phyloP scores from a whole-genome alignment of 768 basidiomycete species.

The Termitomyces bulborhizus region DNA sequence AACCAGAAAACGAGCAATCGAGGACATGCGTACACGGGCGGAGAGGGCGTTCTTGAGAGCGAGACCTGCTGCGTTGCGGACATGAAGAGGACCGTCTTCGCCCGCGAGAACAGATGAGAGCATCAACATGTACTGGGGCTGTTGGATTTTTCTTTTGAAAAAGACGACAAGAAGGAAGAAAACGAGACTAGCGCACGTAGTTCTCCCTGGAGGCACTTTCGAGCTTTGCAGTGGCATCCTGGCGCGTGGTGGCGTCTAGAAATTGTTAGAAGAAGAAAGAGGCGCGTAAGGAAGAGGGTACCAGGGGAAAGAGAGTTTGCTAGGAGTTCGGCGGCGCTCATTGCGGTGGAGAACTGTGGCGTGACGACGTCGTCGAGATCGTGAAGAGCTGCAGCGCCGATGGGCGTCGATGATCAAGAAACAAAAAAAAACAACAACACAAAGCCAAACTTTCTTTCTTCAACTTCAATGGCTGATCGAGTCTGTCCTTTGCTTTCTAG shows the following conservation, averaged over 20 bases:
- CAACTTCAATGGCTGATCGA: constrained; percentile 48
- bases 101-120: constrained; percentile 81
- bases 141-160: constrained; percentile 15
- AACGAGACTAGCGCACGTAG: constrained; percentile 58
- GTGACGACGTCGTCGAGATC: constrained; percentile 9
- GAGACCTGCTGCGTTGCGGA: constrained; percentile 93
- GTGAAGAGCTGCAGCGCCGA: constrained; percentile 5
- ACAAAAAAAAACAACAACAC: constrained; percentile 10
- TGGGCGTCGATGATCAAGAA: neutral
- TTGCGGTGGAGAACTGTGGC: constrained; percentile 31
- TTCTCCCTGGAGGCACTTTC: constrained; percentile 82
- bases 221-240: constrained; percentile 86
- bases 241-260: constrained; percentile 83
- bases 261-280: constrained; percentile 16
- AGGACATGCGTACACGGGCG: constrained; percentile 62
- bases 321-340: constrained; percentile 90
- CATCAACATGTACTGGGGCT: constrained; percentile 93
- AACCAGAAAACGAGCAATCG: constrained; percentile 2
- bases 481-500: constrained; percentile 30
- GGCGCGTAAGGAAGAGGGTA: constrained; percentile 39
- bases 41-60: constrained; percentile 94
- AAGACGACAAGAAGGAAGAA: constrained; percentile 13
- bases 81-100: constrained; percentile 60
- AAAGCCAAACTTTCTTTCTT: neutral
- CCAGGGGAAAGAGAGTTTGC: constrained; percentile 90